Evolutionary conservation across 2,329 filamentous ascomycete species (phyloP).

Genomic region (Periconia sp.): DNA sequence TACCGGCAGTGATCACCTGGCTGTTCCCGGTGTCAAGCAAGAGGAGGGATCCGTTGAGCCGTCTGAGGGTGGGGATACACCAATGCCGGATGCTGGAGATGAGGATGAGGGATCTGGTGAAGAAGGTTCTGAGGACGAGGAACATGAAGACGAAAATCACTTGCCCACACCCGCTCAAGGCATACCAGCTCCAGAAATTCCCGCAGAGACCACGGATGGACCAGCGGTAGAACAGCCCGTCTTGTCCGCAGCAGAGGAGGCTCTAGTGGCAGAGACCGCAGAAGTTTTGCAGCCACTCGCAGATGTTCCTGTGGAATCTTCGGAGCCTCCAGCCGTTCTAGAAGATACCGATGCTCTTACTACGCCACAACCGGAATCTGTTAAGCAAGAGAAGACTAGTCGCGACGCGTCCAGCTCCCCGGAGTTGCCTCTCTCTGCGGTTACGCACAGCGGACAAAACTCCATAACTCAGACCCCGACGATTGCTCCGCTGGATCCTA

Average conservation of each 20-base stretch:
- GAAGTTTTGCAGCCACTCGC: slow-evolving; percentile 9
- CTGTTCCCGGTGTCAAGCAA: slow-evolving; percentile 38
- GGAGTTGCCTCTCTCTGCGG: slow-evolving; percentile 48
- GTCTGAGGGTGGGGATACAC: slow-evolving; percentile 43
- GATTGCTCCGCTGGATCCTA: slow-evolving; percentile 13
- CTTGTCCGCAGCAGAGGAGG: slow-evolving; percentile 4
- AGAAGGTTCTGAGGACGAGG: slow-evolving; percentile 53
- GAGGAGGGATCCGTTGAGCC: slow-evolving; percentile 49
- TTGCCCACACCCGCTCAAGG: slow-evolving; percentile 51
- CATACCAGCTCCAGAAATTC: slow-evolving; percentile 32
- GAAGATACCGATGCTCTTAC: slow-evolving; percentile 11
- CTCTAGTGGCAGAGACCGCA: slow-evolving; percentile 6
- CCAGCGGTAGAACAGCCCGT: slow-evolving; percentile 19
- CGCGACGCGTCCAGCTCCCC: slow-evolving; percentile 50
- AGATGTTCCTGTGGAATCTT: slow-evolving; percentile 11
- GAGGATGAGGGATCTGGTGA: slow-evolving; percentile 58
- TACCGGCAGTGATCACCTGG: slow-evolving; percentile 29
- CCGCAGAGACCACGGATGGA: slow-evolving; percentile 17
- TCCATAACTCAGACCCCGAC: slow-evolving; percentile 38
- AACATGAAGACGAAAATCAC: slow-evolving; percentile 52
- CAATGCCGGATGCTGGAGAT: slow-evolving; percentile 53
- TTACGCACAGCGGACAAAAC: slow-evolving; percentile 46
- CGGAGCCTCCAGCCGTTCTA: slow-evolving; percentile 9
- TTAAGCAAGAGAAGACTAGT: slow-evolving; percentile 11
- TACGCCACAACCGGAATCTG: slow-evolving; percentile 5